A percentile compares a stretch with the other conserved stretches of the same genome.
These are phyloP conservation scores for Boletus bicolor DNA, from an alignment of 768 basidiomycete species.

Conservation along the genomic window DNA sequence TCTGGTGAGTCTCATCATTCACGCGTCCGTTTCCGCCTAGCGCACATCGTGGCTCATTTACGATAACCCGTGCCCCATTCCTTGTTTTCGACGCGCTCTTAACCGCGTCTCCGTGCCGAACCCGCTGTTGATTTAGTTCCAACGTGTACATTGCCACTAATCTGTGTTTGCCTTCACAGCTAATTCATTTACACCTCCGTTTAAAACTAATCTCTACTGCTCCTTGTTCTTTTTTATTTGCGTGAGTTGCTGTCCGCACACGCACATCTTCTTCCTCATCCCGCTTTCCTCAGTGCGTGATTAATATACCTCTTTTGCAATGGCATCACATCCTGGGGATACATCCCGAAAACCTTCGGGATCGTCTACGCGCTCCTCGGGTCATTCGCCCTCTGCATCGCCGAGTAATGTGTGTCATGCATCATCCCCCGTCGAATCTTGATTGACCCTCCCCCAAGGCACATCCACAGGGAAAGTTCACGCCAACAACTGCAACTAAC, in stretches of 20 bases:
- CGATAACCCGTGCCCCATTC: constrained; percentile 26
- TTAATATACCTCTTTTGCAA: constrained; percentile 28
- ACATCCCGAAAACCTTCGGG: constrained; percentile 66
- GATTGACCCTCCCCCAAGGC: constrained; percentile 25
- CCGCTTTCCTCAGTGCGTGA: constrained; percentile 25
- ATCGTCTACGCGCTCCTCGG: constrained; percentile 62
- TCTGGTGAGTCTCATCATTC: constrained; percentile 31
- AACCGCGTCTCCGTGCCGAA: constrained; percentile 33
- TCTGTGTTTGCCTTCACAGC: constrained; percentile 25
- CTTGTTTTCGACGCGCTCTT: constrained; percentile 28
- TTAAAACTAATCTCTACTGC: constrained; percentile 33
- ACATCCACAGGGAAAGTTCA: constrained; percentile 46
- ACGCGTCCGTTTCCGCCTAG: constrained; percentile 29
- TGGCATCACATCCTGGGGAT: constrained; percentile 37
- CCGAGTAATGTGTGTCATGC: constrained; percentile 50
- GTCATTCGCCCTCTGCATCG: constrained; percentile 60
- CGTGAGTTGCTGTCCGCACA: constrained; percentile 24
- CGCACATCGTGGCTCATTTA: constrained; percentile 33
- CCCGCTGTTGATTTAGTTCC: constrained; percentile 12
- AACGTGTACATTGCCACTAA: constrained; percentile 28
- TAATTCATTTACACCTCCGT: constrained; percentile 35
- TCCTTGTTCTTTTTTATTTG: constrained; percentile 23
- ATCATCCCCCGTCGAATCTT: neutral
- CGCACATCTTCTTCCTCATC: constrained; percentile 16
- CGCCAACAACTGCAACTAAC: constrained; percentile 39